Percentiles rank a stretch among this genome's conserved stretches.
Evolutionary conservation across 805 yeast species (phyloP).

Genomic region (Candida sonorensis): DNA sequence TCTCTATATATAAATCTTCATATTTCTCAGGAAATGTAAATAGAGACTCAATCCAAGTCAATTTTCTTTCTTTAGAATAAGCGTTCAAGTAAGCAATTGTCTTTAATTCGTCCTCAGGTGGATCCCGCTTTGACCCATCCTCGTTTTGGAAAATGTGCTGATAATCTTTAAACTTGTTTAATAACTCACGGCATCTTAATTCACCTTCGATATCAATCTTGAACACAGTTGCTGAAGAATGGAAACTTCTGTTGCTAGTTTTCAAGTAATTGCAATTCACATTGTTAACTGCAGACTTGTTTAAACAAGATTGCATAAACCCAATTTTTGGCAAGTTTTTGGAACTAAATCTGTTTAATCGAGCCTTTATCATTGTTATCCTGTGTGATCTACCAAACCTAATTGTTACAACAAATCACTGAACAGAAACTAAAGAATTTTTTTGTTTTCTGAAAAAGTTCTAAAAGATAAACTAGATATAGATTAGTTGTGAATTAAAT

Average conservation of each 20-base stretch:
- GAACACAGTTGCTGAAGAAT: slow-evolving; percentile 11
- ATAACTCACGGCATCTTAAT: slow-evolving; percentile 52
- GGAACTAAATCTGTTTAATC: no score
- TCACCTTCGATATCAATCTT: slow-evolving; percentile 43
- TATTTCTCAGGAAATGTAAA: slow-evolving; percentile 44
- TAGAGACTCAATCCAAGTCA: slow-evolving; percentile 37
- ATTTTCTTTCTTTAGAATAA: slow-evolving; percentile 49
- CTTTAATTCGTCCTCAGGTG: slow-evolving; percentile 64
- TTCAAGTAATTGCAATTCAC: no score
- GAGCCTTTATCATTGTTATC: no score
- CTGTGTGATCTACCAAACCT: no score
- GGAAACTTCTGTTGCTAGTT: slow-evolving; percentile 7
- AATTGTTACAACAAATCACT: no score
- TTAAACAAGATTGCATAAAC: no score
- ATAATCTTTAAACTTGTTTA: slow-evolving; percentile 58
- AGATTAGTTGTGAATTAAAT: no score
- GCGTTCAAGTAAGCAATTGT: slow-evolving; percentile 65
- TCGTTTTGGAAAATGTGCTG: slow-evolving; percentile 63
- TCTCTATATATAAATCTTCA: slow-evolving; percentile 48
- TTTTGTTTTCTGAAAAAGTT: no score
- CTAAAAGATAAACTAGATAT: no score
- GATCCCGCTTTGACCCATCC: slow-evolving; percentile 69
- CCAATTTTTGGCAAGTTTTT: no score
- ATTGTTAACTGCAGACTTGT: no score
- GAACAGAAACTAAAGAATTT: no score